Evolutionary conservation across 2,329 filamentous ascomycete species (phyloP).

Genomic region (Botrytis pseudocinerea): DNA sequence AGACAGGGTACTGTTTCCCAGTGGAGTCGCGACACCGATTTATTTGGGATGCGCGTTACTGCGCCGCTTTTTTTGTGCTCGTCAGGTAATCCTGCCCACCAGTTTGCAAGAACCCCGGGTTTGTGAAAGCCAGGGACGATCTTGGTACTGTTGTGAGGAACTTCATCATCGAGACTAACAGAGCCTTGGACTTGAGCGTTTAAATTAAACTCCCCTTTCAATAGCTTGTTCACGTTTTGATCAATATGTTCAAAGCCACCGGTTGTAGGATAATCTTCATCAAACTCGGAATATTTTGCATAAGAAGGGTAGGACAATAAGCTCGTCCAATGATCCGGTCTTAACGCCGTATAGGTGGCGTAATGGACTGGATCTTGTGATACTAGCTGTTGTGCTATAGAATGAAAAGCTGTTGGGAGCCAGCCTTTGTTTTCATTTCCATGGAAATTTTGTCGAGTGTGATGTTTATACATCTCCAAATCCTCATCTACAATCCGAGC

Average conservation of each 20-base stretch:
- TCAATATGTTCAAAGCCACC: background rate
- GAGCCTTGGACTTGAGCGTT: background rate
- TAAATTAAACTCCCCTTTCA: background rate
- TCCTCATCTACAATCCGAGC: constrained; percentile 7
- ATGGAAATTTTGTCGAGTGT: background rate
- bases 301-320: background rate
- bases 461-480: constrained; percentile 7
- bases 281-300: constrained; percentile 4
- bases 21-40: background rate
- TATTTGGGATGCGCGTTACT: background rate
- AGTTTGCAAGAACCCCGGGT: background rate
- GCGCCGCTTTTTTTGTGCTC: background rate
- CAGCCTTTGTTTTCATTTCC: background rate
- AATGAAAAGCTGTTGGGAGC: constrained; percentile 4
- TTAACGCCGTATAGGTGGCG: background rate
- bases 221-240: background rate
- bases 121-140: constrained; percentile 11
- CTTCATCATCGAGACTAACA: constrained; percentile 1
- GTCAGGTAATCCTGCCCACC: background rate
- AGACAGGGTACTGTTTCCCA: constrained; percentile 1
- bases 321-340: constrained; percentile 4
- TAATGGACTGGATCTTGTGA: constrained; percentile 6
- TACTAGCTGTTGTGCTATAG: background rate
- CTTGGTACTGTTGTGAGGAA: background rate
- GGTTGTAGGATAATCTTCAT: background rate